phyloP scores from a whole-genome alignment of 305 asterid species.

The Solanum hybrid region DNA sequence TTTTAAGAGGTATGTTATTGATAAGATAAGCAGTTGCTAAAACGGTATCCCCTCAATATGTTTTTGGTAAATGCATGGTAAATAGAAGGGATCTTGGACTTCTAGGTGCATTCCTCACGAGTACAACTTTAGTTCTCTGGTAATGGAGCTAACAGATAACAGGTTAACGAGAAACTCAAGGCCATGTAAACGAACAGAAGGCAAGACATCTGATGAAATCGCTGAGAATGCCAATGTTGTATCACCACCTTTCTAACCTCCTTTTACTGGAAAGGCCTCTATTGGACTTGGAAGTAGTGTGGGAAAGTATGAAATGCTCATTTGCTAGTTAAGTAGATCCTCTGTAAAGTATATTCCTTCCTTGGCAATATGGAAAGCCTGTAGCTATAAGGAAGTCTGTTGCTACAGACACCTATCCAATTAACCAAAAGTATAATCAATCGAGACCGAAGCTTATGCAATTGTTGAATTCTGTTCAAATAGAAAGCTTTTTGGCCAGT shows the following conservation, averaged over 20 bases:
- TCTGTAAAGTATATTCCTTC: not conserved
- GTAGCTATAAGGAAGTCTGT: not conserved
- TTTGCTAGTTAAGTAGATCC: not conserved
- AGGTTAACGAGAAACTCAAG: not conserved
- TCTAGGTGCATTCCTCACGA: not conserved
- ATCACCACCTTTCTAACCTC: not conserved
- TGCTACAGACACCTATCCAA: too few species aligned
- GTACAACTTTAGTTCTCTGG: not conserved
- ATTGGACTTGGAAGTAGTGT: not conserved
- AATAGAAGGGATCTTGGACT: not conserved
- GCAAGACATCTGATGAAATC: too few species aligned
- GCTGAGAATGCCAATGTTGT: too few species aligned
- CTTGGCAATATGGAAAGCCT: not conserved
- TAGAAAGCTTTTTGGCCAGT: too few species aligned
- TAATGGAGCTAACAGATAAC: not conserved
- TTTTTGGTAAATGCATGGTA: not conserved
- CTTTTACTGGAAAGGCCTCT: not conserved
- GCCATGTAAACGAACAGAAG: too few species aligned
- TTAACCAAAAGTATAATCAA: too few species aligned
- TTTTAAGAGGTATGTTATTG: not conserved
- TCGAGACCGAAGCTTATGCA: too few species aligned
- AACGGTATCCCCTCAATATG: not conserved
- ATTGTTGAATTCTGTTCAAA: too few species aligned
- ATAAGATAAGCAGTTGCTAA: not conserved
- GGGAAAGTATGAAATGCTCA: not conserved